phyloP scores from a whole-genome alignment of 306 rosid species.

The Trifolium repens region DNA sequence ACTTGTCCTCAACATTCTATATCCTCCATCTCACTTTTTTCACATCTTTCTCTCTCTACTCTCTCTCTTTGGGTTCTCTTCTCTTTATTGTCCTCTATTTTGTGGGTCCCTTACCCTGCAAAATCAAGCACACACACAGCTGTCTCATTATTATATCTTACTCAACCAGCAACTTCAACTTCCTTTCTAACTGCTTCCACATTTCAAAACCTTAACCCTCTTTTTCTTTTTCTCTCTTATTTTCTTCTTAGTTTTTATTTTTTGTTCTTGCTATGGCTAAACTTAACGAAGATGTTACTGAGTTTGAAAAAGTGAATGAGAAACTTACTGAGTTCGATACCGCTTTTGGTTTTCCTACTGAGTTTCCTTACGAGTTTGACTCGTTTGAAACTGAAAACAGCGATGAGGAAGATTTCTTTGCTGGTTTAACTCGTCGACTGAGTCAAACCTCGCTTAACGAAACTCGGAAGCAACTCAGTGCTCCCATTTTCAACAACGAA shows the following conservation, averaged over 20 bases:
- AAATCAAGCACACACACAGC: conserved; percentile 45
- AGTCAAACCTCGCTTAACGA: conserved; percentile 60
- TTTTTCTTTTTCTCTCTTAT: neutral
- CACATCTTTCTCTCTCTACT: neutral
- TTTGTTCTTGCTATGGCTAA: conserved; percentile 43
- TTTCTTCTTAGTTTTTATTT: neutral
- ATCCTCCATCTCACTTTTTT: conserved; percentile 22
- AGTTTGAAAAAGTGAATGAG: conserved; percentile 27
- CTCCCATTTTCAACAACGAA: conserved; percentile 35
- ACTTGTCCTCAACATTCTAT: conserved; percentile 72
- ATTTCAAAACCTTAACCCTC: neutral
- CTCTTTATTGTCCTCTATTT: neutral
- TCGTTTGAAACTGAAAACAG: conserved; percentile 55
- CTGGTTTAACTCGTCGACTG: conserved; percentile 69
- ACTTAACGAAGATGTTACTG: conserved; percentile 38
- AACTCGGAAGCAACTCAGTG: conserved; percentile 46
- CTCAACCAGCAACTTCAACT: conserved; percentile 49
- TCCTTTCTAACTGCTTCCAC: conserved; percentile 33
- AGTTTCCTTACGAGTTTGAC: conserved; percentile 83
- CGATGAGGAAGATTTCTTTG: conserved; percentile 83
- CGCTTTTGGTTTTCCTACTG: conserved; percentile 55
- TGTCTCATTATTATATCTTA: conserved; percentile 66
- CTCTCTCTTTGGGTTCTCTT: conserved; percentile 9
- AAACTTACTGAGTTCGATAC: neutral
- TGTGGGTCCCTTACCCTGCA: conserved; percentile 58